Evolutionary conservation across 1,139 yeast genomes (phyloP), one percentile per base, ranked within the genome.

Genomic region (Debaryomyces fabryi): DNA sequence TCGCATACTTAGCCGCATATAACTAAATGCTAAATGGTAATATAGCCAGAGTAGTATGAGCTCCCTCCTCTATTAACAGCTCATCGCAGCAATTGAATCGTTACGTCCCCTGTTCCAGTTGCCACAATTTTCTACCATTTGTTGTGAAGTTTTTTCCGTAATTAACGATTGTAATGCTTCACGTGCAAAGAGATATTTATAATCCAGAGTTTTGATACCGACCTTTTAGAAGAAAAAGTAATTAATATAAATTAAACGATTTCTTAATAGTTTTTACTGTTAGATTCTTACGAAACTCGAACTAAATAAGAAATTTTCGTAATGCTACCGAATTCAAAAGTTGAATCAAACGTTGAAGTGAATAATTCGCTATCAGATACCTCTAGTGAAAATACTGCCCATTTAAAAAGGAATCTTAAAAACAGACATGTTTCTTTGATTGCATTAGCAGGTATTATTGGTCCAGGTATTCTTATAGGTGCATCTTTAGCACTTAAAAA

Each of bases 361-460:
- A 12, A 29, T 3, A 18, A 30, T 23, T 30, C 18, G n/a, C 15
- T 20, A 18, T 15, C 33, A 13, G 43, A 40, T 30, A 10, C 7
- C n/a, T 32, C 43, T 4, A 20, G 36, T 21, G 34, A 35, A 6
- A 27, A 27, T 27, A 35, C 25, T 5, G 21, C 39, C 15, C 30
- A 46, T 20, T 57, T 72, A 42, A 68, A 72, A 48, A 59, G 76
- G 39, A 64, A 63, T 15, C 62, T 74, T n/a, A 74, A 74, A 50
- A 74, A 72, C 52, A 64, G 80, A 44, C 81, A 73, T 58, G 64
- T 71, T 41, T 71, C 78, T 5, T 63, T 79, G 48, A 67, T 79
- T 44, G 82, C 83, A 2, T 61, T 79, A 15, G 83, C 82, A 2
- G 85, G 85, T 38, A 78, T 78, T 39, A 78, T 79, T 52, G 84